Evolutionary conservation across 495 filamentous ascomycete species (phyloP).

Genomic region (Aeminium ludgeri): DNA sequence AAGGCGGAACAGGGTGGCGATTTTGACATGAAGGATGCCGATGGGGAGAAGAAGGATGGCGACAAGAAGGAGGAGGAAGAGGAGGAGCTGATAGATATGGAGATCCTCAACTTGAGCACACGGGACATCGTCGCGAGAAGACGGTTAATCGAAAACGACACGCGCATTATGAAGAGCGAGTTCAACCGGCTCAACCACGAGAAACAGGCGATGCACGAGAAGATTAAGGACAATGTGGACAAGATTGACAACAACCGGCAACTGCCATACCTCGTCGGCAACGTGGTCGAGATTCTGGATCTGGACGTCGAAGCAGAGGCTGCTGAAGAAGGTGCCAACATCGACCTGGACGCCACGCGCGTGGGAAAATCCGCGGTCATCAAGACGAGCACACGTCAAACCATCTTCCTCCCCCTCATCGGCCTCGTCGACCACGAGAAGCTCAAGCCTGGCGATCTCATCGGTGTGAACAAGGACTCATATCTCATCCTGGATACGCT

Average conservation of each 20-base stretch:
- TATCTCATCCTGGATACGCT: slow-evolving; percentile 97
- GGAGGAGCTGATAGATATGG: slow-evolving; percentile 54
- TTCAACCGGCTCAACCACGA: slow-evolving; percentile 86
- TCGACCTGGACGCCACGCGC: slow-evolving; percentile 91
- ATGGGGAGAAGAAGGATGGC: slow-evolving; percentile 42
- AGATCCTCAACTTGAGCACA: slow-evolving; percentile 79
- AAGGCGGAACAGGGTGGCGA: slow-evolving; percentile 45
- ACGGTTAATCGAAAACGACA: slow-evolving; percentile 87
- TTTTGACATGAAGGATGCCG: slow-evolving; percentile 76
- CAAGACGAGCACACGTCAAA: slow-evolving; percentile 98
- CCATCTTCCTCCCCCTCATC: slow-evolving; percentile 96
- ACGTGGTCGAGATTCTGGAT: slow-evolving; percentile 92
- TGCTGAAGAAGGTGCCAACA: slow-evolving; percentile 92
- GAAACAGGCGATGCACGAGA: slow-evolving; percentile 85
- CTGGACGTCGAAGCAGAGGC: slow-evolving; percentile 93
- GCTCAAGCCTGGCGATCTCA: slow-evolving; percentile 86
- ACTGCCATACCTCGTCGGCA: slow-evolving; percentile 93
- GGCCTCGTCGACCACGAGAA: slow-evolving; percentile 88
- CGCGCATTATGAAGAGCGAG: slow-evolving; percentile 97
- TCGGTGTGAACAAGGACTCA: slow-evolving; percentile 98
- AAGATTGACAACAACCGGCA: slow-evolving; percentile 99
- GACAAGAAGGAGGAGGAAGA: slow-evolving; percentile 51
- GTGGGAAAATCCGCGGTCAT: slow-evolving; percentile 98
- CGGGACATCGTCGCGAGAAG: slow-evolving; percentile 77
- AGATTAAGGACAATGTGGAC: slow-evolving; percentile 96